phyloP scores from a whole-genome alignment of 1,284 basidiomycete genomes.

The Puccinia hordei region DNA sequence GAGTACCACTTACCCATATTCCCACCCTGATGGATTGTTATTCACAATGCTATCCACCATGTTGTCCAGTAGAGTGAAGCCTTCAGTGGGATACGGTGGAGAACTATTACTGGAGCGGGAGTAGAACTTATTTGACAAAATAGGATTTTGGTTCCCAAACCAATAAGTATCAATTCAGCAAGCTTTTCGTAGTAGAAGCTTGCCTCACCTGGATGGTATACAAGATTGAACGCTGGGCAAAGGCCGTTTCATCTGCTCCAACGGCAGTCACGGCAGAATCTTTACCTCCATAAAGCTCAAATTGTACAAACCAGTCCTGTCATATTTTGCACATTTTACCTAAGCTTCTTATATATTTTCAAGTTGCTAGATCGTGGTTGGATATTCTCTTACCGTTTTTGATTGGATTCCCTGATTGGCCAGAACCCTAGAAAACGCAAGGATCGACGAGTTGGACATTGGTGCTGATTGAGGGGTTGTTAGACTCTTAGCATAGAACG shows the following conservation, averaged over 20 bases:
- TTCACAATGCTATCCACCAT: constrained; percentile 28
- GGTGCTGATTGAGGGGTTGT: constrained; percentile 53
- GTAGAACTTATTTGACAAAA: not conserved
- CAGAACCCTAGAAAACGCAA: constrained; percentile 54
- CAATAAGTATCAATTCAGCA: not conserved
- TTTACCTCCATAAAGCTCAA: constrained; percentile 36
- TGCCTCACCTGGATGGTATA: constrained; percentile 22
- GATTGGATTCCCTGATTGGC: constrained; percentile 50
- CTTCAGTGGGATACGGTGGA: constrained; percentile 13
- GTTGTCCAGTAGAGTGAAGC: constrained; percentile 14
- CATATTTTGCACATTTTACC: not conserved
- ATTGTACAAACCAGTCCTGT: constrained; percentile 43
- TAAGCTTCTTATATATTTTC: not conserved
- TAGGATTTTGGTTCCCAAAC: no score
- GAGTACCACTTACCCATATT: constrained; percentile 21
- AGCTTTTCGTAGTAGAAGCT: not conserved
- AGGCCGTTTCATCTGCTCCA: constrained; percentile 22
- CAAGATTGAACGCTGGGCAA: constrained; percentile 29
- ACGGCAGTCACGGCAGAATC: constrained; percentile 21
- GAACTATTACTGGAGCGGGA: constrained; percentile 15
- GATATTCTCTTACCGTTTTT: constrained; percentile 23
- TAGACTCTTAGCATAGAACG: constrained; percentile 55
- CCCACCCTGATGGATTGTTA: constrained; percentile 30
- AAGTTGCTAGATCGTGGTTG: no score
- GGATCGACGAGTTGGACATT: constrained; percentile 51